A percentile compares a stretch with the other conserved stretches of the same genome.
phyloP scores from a whole-genome alignment of 768 basidiomycete genomes.

The Leccinum incarnatum region DNA sequence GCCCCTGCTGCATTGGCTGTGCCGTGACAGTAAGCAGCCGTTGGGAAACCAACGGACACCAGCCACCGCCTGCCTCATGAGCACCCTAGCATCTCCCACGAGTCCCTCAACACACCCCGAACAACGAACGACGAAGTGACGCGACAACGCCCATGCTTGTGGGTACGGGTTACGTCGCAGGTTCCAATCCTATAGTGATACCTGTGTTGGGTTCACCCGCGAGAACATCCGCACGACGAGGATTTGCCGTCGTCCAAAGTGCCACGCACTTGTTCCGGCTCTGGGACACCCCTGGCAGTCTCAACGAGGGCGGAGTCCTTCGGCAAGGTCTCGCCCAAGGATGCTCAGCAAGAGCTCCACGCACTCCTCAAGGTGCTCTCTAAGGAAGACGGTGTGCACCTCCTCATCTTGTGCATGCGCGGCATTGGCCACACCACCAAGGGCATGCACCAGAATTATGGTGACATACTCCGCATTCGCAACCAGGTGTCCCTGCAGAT shows the following conservation, averaged over 20 bases:
- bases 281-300: constrained; percentile 24
- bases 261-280: constrained; percentile 18
- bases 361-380: constrained; percentile 17
- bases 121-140: too few species aligned
- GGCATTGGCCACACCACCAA: constrained; percentile 17
- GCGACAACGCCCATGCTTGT: too few species aligned
- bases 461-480: constrained; percentile 15
- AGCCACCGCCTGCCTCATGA: too few species aligned
- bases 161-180: too few species aligned
- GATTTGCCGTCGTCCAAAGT: not conserved
- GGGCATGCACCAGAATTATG: constrained; percentile 23
- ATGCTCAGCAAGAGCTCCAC: constrained; percentile 19
- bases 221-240: too few species aligned
- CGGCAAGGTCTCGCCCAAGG: constrained; percentile 23
- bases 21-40: too few species aligned
- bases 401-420: constrained; percentile 27
- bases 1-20: too few species aligned
- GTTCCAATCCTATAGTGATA: too few species aligned
- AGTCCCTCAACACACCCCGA: too few species aligned
- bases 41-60: too few species aligned
- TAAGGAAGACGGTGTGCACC: constrained; percentile 25
- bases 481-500: constrained; percentile 19
- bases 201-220: too few species aligned
- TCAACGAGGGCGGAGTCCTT: constrained; percentile 20
- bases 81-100: too few species aligned